A percentile compares a stretch with the other conserved stretches of the same genome.
Evolutionary conservation across 192 early-diverging fungal species (phyloP).

Genomic region (Chytriomyces confervae): DNA sequence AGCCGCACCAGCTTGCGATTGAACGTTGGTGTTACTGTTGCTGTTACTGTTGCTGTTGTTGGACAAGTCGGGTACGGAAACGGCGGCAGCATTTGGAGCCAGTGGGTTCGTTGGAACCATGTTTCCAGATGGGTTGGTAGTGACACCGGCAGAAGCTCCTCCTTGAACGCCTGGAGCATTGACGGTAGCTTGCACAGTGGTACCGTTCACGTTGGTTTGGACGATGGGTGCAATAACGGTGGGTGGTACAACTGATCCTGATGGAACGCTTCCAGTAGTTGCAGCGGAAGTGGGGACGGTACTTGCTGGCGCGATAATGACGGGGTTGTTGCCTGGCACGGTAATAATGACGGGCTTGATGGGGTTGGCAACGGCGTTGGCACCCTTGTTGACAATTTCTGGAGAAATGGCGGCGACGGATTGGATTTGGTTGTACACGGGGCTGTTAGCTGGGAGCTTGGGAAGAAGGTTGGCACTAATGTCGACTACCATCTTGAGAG

Average conservation of each 20-base stretch:
- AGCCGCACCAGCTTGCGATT: too few relatives aligned
- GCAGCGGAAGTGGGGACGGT: neutral
- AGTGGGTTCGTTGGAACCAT: too few relatives aligned
- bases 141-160: neutral
- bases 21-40: too few relatives aligned
- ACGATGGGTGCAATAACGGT: neutral
- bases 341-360: neutral
- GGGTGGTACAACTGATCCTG: neutral
- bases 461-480: neutral
- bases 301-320: neutral
- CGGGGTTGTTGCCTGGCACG: neutral
- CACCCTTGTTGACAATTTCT: neutral
- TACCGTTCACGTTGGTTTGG: neutral
- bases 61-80: too few relatives aligned
- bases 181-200: neutral
- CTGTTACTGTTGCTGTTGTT: too few relatives aligned
- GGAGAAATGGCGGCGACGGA: neutral
- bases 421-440: constrained; percentile 1
- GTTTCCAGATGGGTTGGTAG: too few relatives aligned
- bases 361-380: neutral
- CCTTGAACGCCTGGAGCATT: neutral
- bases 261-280: neutral
- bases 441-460: neutral
- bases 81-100: too few relatives aligned
- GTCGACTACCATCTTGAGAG: neutral